A percentile compares a stretch with the other conserved stretches of the same genome.
Evolutionary conservation across 257 asterid genomes (phyloP).

Genomic region (Eucommia ulmoides): DNA sequence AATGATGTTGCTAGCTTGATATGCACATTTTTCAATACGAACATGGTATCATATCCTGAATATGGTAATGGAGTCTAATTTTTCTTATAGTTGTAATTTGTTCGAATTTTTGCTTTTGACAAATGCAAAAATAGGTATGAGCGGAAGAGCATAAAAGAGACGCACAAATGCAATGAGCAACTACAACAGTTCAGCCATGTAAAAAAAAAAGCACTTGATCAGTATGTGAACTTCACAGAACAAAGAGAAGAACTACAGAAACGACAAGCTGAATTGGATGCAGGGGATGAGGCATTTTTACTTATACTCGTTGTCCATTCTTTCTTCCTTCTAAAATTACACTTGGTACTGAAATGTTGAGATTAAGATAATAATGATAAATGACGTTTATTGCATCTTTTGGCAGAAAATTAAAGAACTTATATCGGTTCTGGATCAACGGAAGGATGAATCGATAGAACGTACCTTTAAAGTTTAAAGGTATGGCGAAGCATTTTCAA

Average conservation of each 20-base stretch:
- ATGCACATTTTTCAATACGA: too few relatives aligned
- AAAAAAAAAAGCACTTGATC: conserved; percentile 95
- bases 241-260: conserved; percentile 90
- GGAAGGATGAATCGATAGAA: conserved; percentile 97
- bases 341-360: too few relatives aligned
- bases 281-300: conserved; percentile 85
- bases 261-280: conserved; percentile 92
- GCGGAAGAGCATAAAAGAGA: conserved; percentile 59
- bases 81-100: too few relatives aligned
- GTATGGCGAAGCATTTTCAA: conserved; percentile 91
- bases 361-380: conserved; percentile 6
- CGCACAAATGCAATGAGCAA: conserved; percentile 90
- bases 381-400: conserved; percentile 12
- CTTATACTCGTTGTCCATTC: too few relatives aligned
- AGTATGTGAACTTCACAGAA: conserved; percentile 91
- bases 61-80: too few relatives aligned
- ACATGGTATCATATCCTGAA: too few relatives aligned
- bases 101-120: conserved; percentile 4
- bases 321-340: too few relatives aligned
- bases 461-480: conserved; percentile 98
- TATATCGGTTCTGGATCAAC: conserved; percentile 83
- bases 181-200: conserved; percentile 93
- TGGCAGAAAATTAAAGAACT: conserved; percentile 94
- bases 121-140: conserved; percentile 43
- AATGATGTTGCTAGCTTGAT: too few relatives aligned